Base-by-base conservation (phyloP, 148 eudicot genomes). In the Chenopodium suecicum region DNA sequence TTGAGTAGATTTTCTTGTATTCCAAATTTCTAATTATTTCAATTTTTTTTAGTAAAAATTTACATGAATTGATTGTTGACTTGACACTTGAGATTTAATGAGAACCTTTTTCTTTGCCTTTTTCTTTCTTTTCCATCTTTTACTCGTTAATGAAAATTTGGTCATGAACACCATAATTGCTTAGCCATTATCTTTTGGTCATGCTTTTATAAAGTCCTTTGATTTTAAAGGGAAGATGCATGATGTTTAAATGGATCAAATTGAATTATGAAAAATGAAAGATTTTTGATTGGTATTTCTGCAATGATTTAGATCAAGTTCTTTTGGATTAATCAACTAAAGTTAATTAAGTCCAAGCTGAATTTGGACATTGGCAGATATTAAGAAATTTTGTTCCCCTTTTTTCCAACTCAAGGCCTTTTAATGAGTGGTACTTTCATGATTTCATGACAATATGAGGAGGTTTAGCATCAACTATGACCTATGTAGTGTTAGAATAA, bases 31-130 rank as follows among this genome's bases (percentile, higher is more conserved):
- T 5, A 37, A 37, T 5, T 5, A 5, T 37, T 37, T 34, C 4
- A 3, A 34, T 34, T 34, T 34, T 34, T 34, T 34, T 48, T 9
- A 48, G 0, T 48, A 10, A 48, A 48, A 50, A 50, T 9, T 3
- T 2, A 50, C 54, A 11, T 13, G 14, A 2, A 50, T 50, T 50
- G 12, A 50, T 50, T 84, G 81, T 80, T 87, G 90, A 73, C 87
- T 89, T 77, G 90, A 89, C 73, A 89, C 88, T 64, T 88, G 54
- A 4, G 89, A 87, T 23, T 86, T 67, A 89, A 73, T 86, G 90
- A 64, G 25, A 62, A 7, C 66, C 44, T 41, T 22, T 62, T 62
- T 8, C 27, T 6, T 62, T 22, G 22, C 10, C 65, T 12, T 54
- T 54, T 12, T 22, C 22, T 20, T 60, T 23, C 25, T 20, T 62